A percentile compares a stretch with the other conserved stretches of the same genome.
Evolutionary conservation across 1,284 basidiomycete species (phyloP).

Genomic region (Rhodotorula sp.): DNA sequence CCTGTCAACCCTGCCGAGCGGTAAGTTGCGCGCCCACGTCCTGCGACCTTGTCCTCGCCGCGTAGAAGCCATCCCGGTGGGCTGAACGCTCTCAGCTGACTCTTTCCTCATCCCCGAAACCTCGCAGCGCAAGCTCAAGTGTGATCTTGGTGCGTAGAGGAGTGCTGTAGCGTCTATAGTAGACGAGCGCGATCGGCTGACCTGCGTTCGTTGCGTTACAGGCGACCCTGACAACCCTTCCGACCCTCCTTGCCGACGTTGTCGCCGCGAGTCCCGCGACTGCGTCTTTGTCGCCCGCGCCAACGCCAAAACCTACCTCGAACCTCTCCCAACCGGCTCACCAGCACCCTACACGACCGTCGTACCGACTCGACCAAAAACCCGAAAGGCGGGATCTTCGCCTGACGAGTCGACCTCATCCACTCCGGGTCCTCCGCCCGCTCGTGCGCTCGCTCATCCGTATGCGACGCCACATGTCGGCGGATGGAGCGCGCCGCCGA

Average conservation of each 20-base stretch:
- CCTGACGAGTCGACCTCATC: slow-evolving; percentile 1
- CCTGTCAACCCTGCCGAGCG: slow-evolving; percentile 28
- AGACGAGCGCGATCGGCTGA: neutral
- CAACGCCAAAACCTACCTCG: slow-evolving; percentile 16
- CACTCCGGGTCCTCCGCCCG: neutral
- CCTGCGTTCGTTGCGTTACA: neutral
- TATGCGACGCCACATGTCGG: slow-evolving; percentile 7
- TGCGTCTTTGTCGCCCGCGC: slow-evolving; percentile 48
- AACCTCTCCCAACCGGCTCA: neutral
- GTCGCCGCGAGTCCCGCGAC: slow-evolving; percentile 51
- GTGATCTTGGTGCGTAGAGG: slow-evolving; percentile 48
- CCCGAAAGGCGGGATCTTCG: neutral
- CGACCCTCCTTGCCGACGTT: slow-evolving; percentile 52
- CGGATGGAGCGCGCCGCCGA: slow-evolving; percentile 3
- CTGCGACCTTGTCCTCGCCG: too few species aligned
- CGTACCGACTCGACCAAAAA: slow-evolving; percentile 4
- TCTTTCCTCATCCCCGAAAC: neutral
- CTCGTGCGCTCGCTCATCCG: neutral
- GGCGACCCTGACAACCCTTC: slow-evolving; percentile 51
- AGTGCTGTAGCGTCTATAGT: too few species aligned
- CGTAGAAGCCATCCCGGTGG: too few species aligned
- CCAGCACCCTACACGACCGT: neutral
- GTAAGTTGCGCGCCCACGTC: neutral
- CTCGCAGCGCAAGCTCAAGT: slow-evolving; percentile 50
- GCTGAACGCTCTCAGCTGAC: neutral